These are phyloP conservation scores for Aristolochia fimbriata DNA, from an alignment of 164 flowering plant species.

Conservation along the genomic window DNA sequence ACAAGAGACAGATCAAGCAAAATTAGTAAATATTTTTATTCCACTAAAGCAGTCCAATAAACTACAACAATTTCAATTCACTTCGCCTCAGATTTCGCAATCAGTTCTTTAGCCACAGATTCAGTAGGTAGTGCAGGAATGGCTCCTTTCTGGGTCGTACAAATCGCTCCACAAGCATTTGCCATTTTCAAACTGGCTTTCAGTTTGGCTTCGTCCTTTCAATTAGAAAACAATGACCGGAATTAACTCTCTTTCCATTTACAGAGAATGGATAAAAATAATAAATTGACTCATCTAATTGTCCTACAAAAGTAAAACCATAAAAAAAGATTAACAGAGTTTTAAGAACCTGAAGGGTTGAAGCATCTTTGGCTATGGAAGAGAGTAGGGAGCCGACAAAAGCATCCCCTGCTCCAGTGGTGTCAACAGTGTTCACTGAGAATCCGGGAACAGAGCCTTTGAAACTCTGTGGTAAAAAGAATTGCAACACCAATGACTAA, in stretches of 20 bases:
- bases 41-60: no score
- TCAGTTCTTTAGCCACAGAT: slow-evolving; percentile 20
- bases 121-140: slow-evolving; percentile 51
- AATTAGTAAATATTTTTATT: no score
- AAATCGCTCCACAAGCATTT: slow-evolving; percentile 56
- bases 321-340: neutral
- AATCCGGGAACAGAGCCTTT: slow-evolving; percentile 13
- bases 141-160: slow-evolving; percentile 52
- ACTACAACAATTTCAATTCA: neutral
- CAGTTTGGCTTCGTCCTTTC: slow-evolving; percentile 41
- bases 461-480: slow-evolving; percentile 7
- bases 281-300: neutral
- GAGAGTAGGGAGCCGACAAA: slow-evolving; percentile 52
- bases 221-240: neutral
- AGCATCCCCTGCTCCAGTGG: slow-evolving; percentile 86
- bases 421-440: slow-evolving; percentile 24
- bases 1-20: no score
- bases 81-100: neutral
- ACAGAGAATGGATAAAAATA: neutral
- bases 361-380: slow-evolving; percentile 16
- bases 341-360: slow-evolving; percentile 1
- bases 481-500: neutral
- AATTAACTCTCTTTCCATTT: neutral
- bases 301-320: neutral
- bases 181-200: slow-evolving; percentile 32